Evolutionary conservation across 2,329 filamentous ascomycete genomes (phyloP), one percentile per base, ranked within the genome.

Genomic region (Ceratocystis cacaofunesta): DNA sequence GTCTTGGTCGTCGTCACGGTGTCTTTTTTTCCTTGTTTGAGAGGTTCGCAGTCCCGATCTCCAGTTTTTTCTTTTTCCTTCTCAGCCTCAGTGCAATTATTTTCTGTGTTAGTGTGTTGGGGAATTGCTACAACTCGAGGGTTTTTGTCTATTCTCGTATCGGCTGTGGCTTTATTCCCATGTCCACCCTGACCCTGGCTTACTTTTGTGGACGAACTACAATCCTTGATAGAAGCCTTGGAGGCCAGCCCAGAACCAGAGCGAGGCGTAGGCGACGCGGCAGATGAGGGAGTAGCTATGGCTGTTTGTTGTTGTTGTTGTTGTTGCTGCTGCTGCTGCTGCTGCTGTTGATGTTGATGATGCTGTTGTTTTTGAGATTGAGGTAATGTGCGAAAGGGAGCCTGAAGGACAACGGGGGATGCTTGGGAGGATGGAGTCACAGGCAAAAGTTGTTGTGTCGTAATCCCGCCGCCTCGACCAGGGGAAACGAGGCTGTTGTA

Each of bases 401-500:
- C 48, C 28, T 58, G 55, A n/a, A 58, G 30, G n/a, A 58, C 52
- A 30, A 32, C 25, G 15, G 55, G 28, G 28, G 25, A 17, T 58
- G 55, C 28, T 58, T 58, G 55, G 66, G 81, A 76, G 64, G 82
- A 82, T 68, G 84, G 74, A 68, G 82, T 75, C 62, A 82, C 79
- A 68, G 81, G 78, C 68, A 83, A 78, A 67, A 82, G 80, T 68
- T 70, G 68, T 68, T 79, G 75, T 67, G 80, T 78, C 71, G 84
- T 82, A 67, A 85, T 74, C 70, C 82, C 80, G 70, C 80, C 80
- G 73, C 75, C 78, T 71, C 82, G 76, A 66, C 80, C 76, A 61
- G 82, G 79, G 64, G 83, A 82, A 69, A 86, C 79, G 72, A 86
- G 82, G 71, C 81, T 82, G 74, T 86, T 86, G 78, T 86, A 86